A percentile compares a stretch with the other conserved stretches of the same genome.
These are phyloP conservation scores for Penicillium chermesinum DNA, from an alignment of 495 filamentous ascomycete species.

Conservation along the genomic window DNA sequence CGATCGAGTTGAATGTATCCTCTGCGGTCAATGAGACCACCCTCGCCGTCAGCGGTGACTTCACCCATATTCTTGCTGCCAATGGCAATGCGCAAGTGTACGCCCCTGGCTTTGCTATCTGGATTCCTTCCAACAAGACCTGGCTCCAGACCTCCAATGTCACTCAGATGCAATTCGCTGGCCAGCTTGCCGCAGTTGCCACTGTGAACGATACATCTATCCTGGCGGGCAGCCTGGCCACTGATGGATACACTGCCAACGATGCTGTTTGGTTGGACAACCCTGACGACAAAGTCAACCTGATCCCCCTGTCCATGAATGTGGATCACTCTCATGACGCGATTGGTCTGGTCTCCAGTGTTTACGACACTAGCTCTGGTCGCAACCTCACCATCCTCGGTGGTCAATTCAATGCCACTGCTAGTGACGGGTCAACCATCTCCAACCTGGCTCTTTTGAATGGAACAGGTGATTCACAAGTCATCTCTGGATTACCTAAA, in stretches of 20 bases:
- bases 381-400: slow-evolving; percentile 83
- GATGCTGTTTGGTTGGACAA: slow-evolving; percentile 62
- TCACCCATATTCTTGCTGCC: slow-evolving; percentile 64
- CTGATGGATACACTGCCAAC: slow-evolving; percentile 59
- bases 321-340: slow-evolving; percentile 50
- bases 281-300: slow-evolving; percentile 42
- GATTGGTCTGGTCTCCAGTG: slow-evolving; percentile 66
- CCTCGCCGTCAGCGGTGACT: slow-evolving; percentile 76
- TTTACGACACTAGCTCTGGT: slow-evolving; percentile 62
- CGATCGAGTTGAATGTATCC: slow-evolving; percentile 76
- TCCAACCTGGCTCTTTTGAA: slow-evolving; percentile 76
- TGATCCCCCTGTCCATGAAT: slow-evolving; percentile 57
- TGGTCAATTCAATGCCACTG: slow-evolving; percentile 75
- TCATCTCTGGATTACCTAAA: slow-evolving; percentile 65
- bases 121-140: slow-evolving; percentile 84
- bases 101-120: slow-evolving; percentile 76
- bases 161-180: slow-evolving; percentile 59
- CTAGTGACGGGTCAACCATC: slow-evolving; percentile 63
- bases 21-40: slow-evolving; percentile 62
- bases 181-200: slow-evolving; percentile 63
- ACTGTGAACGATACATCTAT: slow-evolving; percentile 58
- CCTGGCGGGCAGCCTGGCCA: slow-evolving; percentile 73
- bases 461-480: slow-evolving; percentile 43
- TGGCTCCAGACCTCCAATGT: slow-evolving; percentile 82
- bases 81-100: slow-evolving; percentile 53